A percentile compares a stretch with the other conserved stretches of the same genome.
phyloP scores from a whole-genome alignment of 2,329 filamentous ascomycete genomes.

The Helotiales sp. region DNA sequence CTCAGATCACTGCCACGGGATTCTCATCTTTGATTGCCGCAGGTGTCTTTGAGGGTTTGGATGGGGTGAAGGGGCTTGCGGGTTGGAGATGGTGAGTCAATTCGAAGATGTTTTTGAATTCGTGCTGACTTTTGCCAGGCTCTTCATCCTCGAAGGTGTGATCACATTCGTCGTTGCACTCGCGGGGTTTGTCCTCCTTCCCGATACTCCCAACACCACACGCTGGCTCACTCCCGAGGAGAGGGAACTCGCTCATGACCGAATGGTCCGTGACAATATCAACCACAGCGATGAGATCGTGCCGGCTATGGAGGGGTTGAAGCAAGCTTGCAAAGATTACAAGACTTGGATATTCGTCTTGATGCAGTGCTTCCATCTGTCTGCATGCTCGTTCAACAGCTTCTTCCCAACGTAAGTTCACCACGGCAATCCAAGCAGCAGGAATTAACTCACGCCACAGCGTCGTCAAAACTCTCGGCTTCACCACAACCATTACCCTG shows the following conservation, averaged over 20 bases:
- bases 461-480: slow-evolving; percentile 52
- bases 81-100: slow-evolving; percentile 47
- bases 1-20: slow-evolving; percentile 50
- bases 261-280: slow-evolving; percentile 51
- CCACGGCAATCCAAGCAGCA: slow-evolving; percentile 41
- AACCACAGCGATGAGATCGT: slow-evolving; percentile 44
- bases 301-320: slow-evolving; percentile 47
- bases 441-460: not conserved
- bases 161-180: slow-evolving; percentile 44
- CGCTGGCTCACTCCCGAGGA: slow-evolving; percentile 45
- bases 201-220: slow-evolving; percentile 47
- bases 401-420: slow-evolving; percentile 50
- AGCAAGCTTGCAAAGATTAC: slow-evolving; percentile 38
- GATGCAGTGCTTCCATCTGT: slow-evolving; percentile 45
- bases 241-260: slow-evolving; percentile 49
- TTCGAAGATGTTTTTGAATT: not conserved
- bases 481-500: slow-evolving; percentile 50
- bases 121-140: slow-evolving; percentile 16
- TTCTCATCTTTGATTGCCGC: slow-evolving; percentile 61
- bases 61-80: slow-evolving; percentile 46
- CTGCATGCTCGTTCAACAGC: slow-evolving; percentile 52
- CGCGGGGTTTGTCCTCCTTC: slow-evolving; percentile 44
- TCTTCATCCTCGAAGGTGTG: slow-evolving; percentile 48
- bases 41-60: slow-evolving; percentile 37
- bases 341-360: slow-evolving; percentile 26